Percentiles rank a stretch among this genome's conserved stretches.
Conservation (phyloP, 306 rosid species). For the Begonia fuchsioides region DNA sequence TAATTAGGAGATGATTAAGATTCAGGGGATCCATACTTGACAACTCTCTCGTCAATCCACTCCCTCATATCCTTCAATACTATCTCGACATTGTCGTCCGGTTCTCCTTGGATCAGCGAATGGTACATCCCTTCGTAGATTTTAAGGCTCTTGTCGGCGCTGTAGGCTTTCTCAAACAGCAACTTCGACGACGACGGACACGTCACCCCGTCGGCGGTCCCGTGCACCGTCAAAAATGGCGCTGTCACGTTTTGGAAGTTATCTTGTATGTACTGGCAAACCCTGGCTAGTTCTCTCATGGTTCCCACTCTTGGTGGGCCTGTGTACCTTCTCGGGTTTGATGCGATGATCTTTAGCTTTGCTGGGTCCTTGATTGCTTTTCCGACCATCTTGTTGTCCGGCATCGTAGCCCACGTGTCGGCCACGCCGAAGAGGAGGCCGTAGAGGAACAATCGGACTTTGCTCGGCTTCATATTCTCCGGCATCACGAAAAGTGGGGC, state of each 20-base stretch:
- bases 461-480: slow-evolving; percentile 86
- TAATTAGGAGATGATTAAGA: too few relatives aligned
- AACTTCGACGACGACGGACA: slow-evolving; percentile 72
- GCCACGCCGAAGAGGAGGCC: slow-evolving; percentile 76
- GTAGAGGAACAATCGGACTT: slow-evolving; percentile 33
- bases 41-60: slow-evolving; percentile 67
- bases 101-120: slow-evolving; percentile 82
- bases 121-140: slow-evolving; percentile 90
- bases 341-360: slow-evolving; percentile 67
- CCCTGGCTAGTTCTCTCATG: slow-evolving; percentile 77
- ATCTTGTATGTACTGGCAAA: slow-evolving; percentile 72
- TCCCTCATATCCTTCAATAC: slow-evolving; percentile 74
- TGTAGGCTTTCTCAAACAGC: slow-evolving; percentile 59
- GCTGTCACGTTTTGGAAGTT: slow-evolving; percentile 50
- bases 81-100: slow-evolving; percentile 51
- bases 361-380: slow-evolving; percentile 71
- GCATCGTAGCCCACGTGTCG: slow-evolving; percentile 94
- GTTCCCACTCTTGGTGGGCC: slow-evolving; percentile 96
- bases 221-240: slow-evolving; percentile 77
- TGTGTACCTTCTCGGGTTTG: slow-evolving; percentile 76
- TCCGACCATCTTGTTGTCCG: slow-evolving; percentile 88
- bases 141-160: slow-evolving; percentile 74
- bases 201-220: slow-evolving; percentile 72
- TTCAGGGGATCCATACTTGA: slow-evolving; percentile 26
- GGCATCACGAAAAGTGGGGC: slow-evolving; percentile 91